phyloP scores from a whole-genome alignment of 768 basidiomycete genomes.

The Suillus discolor region DNA sequence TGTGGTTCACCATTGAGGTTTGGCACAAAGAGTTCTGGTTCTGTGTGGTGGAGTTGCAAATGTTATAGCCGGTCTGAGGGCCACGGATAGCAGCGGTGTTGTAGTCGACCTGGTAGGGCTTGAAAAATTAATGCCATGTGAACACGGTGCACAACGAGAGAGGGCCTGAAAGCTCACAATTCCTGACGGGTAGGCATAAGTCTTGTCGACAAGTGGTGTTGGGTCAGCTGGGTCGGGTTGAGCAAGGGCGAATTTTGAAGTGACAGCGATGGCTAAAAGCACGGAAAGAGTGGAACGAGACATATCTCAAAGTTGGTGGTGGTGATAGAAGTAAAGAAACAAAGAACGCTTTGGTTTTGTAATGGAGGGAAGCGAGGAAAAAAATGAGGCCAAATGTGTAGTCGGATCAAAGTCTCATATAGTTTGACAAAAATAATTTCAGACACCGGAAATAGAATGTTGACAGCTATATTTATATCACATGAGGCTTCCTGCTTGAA shows the following conservation, averaged over 20 bases:
- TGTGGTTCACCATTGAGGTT: conserved; percentile 63
- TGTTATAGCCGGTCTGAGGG: conserved; percentile 63
- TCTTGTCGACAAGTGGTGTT: conserved; percentile 48
- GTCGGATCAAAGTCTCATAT: not conserved
- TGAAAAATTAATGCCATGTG: not conserved
- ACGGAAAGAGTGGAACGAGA: conserved; percentile 51
- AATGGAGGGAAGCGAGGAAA: not conserved
- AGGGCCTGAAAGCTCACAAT: conserved; percentile 36
- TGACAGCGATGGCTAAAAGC: conserved; percentile 32
- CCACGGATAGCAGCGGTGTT: conserved; percentile 51
- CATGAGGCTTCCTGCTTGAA: no score
- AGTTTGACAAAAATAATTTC: conserved; percentile 7
- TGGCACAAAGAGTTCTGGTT: conserved; percentile 67
- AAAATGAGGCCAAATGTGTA: not conserved
- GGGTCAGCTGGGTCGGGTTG: conserved; percentile 45
- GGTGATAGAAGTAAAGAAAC: not conserved
- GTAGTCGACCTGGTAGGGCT: conserved; percentile 57
- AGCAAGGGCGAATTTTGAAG: conserved; percentile 32
- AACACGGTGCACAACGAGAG: not conserved
- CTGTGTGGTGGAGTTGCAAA: conserved; percentile 69
- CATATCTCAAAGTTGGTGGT: conserved; percentile 37
- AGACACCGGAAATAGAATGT: conserved; percentile 6
- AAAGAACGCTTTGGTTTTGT: not conserved
- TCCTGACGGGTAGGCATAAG: conserved; percentile 43
- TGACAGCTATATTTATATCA: not conserved